A percentile compares a stretch with the other conserved stretches of the same genome.
Evolutionary conservation across 495 filamentous ascomycete genomes (phyloP).

Genomic region (Geoglossum glabrum): DNA sequence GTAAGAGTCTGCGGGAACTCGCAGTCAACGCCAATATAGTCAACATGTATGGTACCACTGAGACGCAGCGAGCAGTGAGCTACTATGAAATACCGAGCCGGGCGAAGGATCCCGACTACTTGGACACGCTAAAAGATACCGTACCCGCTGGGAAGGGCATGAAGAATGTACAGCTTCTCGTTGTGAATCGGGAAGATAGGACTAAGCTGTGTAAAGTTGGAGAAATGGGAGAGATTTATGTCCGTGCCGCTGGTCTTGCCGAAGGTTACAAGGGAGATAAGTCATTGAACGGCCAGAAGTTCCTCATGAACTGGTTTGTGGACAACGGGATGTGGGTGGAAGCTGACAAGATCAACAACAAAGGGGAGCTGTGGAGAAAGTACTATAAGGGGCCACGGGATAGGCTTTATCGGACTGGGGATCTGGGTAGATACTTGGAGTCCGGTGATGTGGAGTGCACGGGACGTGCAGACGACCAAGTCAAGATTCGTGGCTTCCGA

Average conservation of each 20-base stretch:
- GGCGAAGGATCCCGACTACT: slow-evolving; percentile 40
- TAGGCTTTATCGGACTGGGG: slow-evolving; percentile 66
- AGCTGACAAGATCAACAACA: slow-evolving; percentile 30
- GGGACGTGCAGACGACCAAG: slow-evolving; percentile 73
- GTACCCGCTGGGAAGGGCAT: slow-evolving; percentile 82
- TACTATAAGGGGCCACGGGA: slow-evolving; percentile 73
- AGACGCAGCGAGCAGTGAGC: slow-evolving; percentile 71
- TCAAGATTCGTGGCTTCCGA: slow-evolving; percentile 89
- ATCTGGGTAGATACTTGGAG: slow-evolving; percentile 55
- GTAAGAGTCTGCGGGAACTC: slow-evolving; percentile 52
- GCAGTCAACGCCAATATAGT: slow-evolving; percentile 64
- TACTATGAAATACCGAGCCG: slow-evolving; percentile 70
- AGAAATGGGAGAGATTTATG: slow-evolving; percentile 72
- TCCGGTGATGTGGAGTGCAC: slow-evolving; percentile 36
- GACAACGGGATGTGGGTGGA: slow-evolving; percentile 52
- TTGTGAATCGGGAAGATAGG: slow-evolving; percentile 63
- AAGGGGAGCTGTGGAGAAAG: slow-evolving; percentile 49
- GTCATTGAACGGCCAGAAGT: slow-evolving; percentile 57
- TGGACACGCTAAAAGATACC: slow-evolving; percentile 55
- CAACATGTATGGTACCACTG: slow-evolving; percentile 87
- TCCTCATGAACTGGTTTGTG: slow-evolving; percentile 79
- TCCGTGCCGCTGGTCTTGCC: slow-evolving; percentile 74
- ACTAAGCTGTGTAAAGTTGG: slow-evolving; percentile 57
- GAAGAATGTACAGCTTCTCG: slow-evolving; percentile 79
- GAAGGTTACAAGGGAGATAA: slow-evolving; percentile 65